phyloP scores from a whole-genome alignment of 2,329 filamentous ascomycete species.

The Neoscytalidium dimidiatum region DNA sequence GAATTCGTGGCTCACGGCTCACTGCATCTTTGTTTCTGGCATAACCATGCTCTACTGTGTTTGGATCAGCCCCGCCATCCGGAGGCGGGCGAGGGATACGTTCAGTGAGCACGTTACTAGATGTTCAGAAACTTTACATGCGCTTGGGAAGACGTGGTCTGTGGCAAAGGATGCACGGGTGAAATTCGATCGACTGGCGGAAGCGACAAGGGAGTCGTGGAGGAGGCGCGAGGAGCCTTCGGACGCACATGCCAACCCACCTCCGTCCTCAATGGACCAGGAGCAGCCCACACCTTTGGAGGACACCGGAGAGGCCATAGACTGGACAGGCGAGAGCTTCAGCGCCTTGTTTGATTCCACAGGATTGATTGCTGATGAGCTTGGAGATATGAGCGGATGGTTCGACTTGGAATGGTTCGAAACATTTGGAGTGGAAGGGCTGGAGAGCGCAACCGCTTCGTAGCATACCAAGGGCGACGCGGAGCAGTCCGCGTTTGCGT shows the following conservation, averaged over 20 bases:
- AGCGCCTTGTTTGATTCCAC: background rate
- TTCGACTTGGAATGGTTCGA: constrained; percentile 16
- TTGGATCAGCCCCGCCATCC: constrained; percentile 48
- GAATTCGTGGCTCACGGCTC: constrained; percentile 53
- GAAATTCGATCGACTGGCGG: background rate
- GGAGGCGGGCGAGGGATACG: constrained; percentile 38
- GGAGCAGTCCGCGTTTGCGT: background rate
- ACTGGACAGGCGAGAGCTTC: background rate
- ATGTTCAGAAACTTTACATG: constrained; percentile 51
- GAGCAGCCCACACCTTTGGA: background rate
- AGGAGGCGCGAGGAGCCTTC: background rate
- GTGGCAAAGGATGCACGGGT: constrained; percentile 43
- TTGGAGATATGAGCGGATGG: constrained; percentile 12
- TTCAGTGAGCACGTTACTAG: constrained; percentile 47
- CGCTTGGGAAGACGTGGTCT: constrained; percentile 55
- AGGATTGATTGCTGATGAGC: background rate
- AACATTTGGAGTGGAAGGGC: background rate
- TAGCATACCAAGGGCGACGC: background rate
- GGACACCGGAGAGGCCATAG: background rate
- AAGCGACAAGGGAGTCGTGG: constrained; percentile 8
- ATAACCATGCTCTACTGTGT: constrained; percentile 56
- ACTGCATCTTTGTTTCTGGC: constrained; percentile 51
- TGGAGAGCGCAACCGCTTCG: background rate
- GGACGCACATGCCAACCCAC: background rate
- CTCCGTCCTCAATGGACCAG: background rate